These are phyloP conservation scores for Metschnikowia kofuensis DNA, from an alignment of 805 yeast species.

Conservation along the genomic window DNA sequence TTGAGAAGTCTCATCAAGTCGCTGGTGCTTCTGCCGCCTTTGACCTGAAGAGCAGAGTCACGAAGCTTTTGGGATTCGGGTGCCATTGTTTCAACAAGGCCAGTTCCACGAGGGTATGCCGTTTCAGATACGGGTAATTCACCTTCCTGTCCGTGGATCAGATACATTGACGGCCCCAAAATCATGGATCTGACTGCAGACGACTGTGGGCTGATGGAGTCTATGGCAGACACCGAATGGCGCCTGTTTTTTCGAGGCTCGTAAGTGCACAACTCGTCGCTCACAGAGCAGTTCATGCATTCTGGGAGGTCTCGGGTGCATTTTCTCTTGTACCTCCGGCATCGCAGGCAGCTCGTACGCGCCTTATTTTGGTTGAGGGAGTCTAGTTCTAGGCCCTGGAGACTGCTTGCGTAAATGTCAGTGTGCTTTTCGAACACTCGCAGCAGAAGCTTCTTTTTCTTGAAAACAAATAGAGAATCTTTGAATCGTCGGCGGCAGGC, in stretches of 20 bases:
- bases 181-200: neutral
- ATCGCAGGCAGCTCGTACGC: constrained; percentile 28
- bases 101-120: neutral
- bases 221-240: neutral
- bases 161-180: neutral
- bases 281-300: constrained; percentile 27
- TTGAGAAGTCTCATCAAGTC: constrained; percentile 9
- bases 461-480: constrained; percentile 26
- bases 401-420: constrained; percentile 23
- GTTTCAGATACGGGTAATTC: neutral
- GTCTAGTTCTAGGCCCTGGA: constrained; percentile 20
- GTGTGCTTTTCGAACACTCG: constrained; percentile 10
- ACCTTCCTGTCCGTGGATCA: neutral
- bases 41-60: neutral
- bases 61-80: neutral
- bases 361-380: constrained; percentile 21
- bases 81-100: neutral
- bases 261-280: constrained; percentile 31
- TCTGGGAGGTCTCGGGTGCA: constrained; percentile 32
- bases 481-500: constrained; percentile 6
- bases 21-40: constrained; percentile 1
- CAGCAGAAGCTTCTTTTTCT: constrained; percentile 25
- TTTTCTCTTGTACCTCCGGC: constrained; percentile 30
- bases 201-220: neutral
- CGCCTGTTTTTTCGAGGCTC: constrained; percentile 19